Evolutionary conservation across 2,329 filamentous ascomycete genomes (phyloP), one percentile per base, ranked within the genome.

Genomic region (Dryadomyces quercivorus): DNA sequence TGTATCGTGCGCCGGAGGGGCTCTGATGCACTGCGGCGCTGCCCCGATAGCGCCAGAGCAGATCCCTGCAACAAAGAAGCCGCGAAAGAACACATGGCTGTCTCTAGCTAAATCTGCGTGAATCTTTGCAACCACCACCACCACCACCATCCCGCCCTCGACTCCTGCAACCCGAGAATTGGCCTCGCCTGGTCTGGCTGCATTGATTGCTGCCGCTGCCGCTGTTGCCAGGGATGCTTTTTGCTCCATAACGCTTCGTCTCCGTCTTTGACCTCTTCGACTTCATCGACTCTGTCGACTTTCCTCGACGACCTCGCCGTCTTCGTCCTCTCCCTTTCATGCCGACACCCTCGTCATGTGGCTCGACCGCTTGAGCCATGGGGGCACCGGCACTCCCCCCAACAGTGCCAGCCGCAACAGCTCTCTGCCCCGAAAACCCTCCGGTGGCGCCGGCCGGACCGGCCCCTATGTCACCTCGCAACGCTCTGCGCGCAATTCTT

Each of bases 301-400:
- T 31, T 31, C 26, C 12, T 40, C 9, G 36, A 3, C 12, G 10
- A 5, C 10, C 36, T 13, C 36, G 36, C 36, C 36, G 15, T 16
- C 15, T 12, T 15, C 36, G 36, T 16, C 36, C 15, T 18, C 42
- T 44, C n/a, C 15, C 18, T 44, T 16, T 20, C 16, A 18, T n/a
- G 12, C 12, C 12, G 42, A 38, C 51, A 8, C 22, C 21, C 26
- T 26, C 18, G 31, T 42, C 48, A 95, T 95, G 88, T 95, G 90
- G 90, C 82, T 94, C 65, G 90, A 95, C 73, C 85, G 90, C 67
- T 82, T 95, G 60, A 84, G 86, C 60, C 80, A 67, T 73, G 81
- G 69, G 58, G 72, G 70, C 60, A 75, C 80, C 55, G 76, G 79
- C 59, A 81, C 81, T 56, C 79, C 70, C 57, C 75, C 81, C 64